Conservation (phyloP, 768 basidiomycete species). For the Cubamyces sp. region DNA sequence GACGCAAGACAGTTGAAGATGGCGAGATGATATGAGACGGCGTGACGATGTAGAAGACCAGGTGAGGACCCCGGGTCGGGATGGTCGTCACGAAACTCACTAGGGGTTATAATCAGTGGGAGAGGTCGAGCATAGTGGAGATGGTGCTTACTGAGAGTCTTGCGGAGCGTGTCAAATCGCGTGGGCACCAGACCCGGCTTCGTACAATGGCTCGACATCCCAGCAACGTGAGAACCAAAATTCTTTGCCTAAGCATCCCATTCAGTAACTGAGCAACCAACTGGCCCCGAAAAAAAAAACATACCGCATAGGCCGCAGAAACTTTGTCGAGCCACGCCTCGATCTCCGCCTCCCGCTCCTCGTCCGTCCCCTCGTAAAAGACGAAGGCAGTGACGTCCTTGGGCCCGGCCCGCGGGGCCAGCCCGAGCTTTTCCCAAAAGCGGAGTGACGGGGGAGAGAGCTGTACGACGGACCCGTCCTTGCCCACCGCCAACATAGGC, state of each 20-base stretch:
- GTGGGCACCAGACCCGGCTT: conserved; percentile 64
- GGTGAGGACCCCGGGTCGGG: conserved; percentile 33
- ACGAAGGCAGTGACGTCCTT: conserved; percentile 75
- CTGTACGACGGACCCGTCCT: conserved; percentile 71
- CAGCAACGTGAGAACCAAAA: conserved; percentile 59
- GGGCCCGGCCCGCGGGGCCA: conserved; percentile 68
- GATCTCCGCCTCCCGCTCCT: conserved; percentile 51
- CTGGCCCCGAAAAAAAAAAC: conserved; percentile 10
- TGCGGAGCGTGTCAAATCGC: conserved; percentile 72
- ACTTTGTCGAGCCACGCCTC: conserved; percentile 63
- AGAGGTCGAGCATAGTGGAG: neutral
- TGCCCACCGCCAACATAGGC: conserved; percentile 68
- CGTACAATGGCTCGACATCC: conserved; percentile 48
- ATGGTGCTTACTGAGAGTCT: conserved; percentile 54
- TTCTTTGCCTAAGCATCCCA: conserved; percentile 53
- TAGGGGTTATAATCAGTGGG: conserved; percentile 19
- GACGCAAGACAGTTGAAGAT: conserved; percentile 67
- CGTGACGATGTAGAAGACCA: conserved; percentile 72
- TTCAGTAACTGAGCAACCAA: conserved; percentile 22
- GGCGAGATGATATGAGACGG: conserved; percentile 65
- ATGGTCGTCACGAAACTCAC: conserved; percentile 25
- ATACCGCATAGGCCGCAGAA: conserved; percentile 59
- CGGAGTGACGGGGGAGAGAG: conserved; percentile 69
- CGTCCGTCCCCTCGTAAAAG: conserved; percentile 65
- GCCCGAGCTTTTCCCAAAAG: conserved; percentile 86